Conservation (phyloP, 305 asterid species). For the Fraxinus latifolia region DNA sequence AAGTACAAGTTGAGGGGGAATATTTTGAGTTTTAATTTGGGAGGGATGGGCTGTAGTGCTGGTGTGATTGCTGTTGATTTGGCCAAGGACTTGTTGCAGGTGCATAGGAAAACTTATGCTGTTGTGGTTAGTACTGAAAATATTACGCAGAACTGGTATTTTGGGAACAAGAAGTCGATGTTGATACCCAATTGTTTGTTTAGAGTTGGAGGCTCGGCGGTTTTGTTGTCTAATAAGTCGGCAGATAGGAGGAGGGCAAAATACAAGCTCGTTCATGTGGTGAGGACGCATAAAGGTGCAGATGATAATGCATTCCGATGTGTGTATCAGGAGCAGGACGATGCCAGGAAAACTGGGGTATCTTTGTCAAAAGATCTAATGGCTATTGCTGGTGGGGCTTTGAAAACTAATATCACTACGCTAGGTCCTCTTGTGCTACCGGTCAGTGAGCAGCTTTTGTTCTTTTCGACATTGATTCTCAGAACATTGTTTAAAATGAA, state of each 20-base stretch:
- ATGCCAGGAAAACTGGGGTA: background rate
- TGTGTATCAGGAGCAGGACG: background rate
- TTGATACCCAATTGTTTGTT: background rate
- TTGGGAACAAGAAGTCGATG: background rate
- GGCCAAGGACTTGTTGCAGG: background rate
- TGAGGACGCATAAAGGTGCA: background rate
- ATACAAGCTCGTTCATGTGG: background rate
- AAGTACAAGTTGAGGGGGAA: background rate
- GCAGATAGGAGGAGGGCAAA: background rate
- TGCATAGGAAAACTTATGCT: background rate
- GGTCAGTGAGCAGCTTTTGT: background rate
- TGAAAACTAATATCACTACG: background rate
- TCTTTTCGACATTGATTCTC: background rate
- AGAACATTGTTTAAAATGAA: background rate
- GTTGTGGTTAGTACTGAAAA: background rate
- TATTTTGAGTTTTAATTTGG: background rate
- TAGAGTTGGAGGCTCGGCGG: background rate
- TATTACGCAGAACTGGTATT: background rate
- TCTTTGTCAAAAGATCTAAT: background rate
- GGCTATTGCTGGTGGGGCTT: background rate
- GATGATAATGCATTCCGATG: background rate
- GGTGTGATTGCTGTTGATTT: background rate
- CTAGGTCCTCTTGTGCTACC: background rate
- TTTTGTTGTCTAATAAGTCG: background rate
- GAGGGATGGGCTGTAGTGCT: background rate